Evolutionary conservation across 495 filamentous ascomycete genomes (phyloP), one percentile per base, ranked within the genome.

Genomic region (Monascus purpureus): DNA sequence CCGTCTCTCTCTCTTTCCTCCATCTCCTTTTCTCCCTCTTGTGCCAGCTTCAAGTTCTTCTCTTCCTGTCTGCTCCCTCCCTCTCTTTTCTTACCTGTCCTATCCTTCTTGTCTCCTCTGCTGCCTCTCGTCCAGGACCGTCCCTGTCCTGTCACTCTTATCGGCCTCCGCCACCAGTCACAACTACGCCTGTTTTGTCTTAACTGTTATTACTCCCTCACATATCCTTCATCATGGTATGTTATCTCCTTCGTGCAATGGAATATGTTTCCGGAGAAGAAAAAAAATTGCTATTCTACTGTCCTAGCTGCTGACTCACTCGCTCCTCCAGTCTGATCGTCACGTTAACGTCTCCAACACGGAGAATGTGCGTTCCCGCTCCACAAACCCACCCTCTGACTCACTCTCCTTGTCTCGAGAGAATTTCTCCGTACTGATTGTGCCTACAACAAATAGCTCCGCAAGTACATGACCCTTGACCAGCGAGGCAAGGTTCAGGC

Each of bases 381-480:
- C n/a, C n/a, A n/a, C n/a, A n/a, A n/a, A n/a, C n/a, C n/a, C n/a
- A n/a, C n/a, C n/a, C n/a, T n/a, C n/a, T n/a, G n/a, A n/a, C n/a
- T n/a, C n/a, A n/a, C n/a, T n/a, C n/a, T n/a, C n/a, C n/a, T n/a
- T n/a, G n/a, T n/a, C n/a, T n/a, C n/a, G n/a, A n/a, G n/a, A n/a
- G n/a, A n/a, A n/a, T 49, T 47, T 38, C 39, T 47, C 36, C 38
- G 44, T 47, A 29, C 39, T 44, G 48, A 47, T 43, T 37, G 41
- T 53, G 51, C 51, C 49, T 53, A 37, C 47, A 52, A 43, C 57
- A 45, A 35, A 50, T 57, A 95, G 84, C 77, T 95, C 59, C 55
- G 80, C 53, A 93, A 94, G 59, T 97, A 93, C 73, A 71, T 88
- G 61, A 62, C 68, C 45, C 81, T 97, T 41, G 77, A 84, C 52